phyloP scores from a whole-genome alignment of 495 filamentous ascomycete genomes.

The Lentithecium fluviatile region DNA sequence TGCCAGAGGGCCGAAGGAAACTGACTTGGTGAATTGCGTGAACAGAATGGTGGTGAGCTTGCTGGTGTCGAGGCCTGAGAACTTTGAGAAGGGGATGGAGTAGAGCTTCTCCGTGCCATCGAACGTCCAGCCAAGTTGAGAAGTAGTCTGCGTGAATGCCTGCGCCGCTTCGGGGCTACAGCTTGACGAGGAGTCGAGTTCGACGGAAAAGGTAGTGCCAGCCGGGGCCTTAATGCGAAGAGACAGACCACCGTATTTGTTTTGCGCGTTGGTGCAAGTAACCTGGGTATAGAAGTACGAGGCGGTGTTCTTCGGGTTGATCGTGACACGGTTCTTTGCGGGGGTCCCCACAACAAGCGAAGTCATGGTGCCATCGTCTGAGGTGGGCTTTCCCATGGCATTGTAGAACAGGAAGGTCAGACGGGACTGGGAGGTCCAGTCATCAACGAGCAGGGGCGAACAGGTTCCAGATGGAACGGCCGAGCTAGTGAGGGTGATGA shows the following conservation, averaged over 20 bases:
- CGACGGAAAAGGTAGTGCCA: slow-evolving; percentile 55
- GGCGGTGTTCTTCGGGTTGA: slow-evolving; percentile 49
- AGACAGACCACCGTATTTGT: slow-evolving; percentile 59
- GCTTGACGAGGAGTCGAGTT: slow-evolving; percentile 50
- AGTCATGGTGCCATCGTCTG: slow-evolving; percentile 61
- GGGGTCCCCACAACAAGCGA: slow-evolving; percentile 51
- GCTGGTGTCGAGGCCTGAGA: slow-evolving; percentile 51
- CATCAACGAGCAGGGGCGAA: slow-evolving; percentile 56
- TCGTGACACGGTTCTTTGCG: slow-evolving; percentile 52
- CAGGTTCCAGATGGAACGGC: slow-evolving; percentile 44
- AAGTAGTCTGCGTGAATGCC: slow-evolving; percentile 46
- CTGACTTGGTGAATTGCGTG: slow-evolving; percentile 46
- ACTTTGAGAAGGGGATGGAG: slow-evolving; percentile 57
- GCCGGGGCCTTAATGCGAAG: slow-evolving; percentile 56
- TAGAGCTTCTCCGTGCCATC: slow-evolving; percentile 62
- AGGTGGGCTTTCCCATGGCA: slow-evolving; percentile 55
- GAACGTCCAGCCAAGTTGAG: slow-evolving; percentile 59
- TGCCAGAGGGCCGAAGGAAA: slow-evolving; percentile 58
- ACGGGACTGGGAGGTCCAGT: slow-evolving; percentile 63
- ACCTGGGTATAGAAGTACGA: slow-evolving; percentile 63
- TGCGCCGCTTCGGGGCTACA: slow-evolving; percentile 39
- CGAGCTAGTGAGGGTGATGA: slow-evolving; percentile 24
- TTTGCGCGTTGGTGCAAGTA: slow-evolving; percentile 54
- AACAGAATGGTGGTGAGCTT: slow-evolving; percentile 56
- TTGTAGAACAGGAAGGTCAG: slow-evolving; percentile 66